Evolutionary conservation across 1,139 yeast species (phyloP).

Genomic region (Taphrina betulina): DNA sequence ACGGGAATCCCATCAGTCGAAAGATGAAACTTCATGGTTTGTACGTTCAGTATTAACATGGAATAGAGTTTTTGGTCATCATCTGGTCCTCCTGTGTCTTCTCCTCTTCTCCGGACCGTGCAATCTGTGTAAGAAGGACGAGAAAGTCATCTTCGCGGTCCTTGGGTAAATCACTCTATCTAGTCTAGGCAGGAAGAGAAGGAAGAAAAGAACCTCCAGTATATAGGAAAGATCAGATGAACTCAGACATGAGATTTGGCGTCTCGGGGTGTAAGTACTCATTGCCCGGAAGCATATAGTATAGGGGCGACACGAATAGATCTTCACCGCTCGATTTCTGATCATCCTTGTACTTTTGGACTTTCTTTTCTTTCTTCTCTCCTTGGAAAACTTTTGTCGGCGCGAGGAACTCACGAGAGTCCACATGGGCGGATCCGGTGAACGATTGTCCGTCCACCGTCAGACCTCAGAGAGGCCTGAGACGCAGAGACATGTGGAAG

Average conservation of each 20-base stretch:
- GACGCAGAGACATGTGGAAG: no score
- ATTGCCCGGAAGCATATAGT: constrained; percentile 25
- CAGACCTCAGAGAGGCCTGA: no score
- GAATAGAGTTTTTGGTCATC: constrained; percentile 29
- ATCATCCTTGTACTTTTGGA: background rate
- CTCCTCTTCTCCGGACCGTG: background rate
- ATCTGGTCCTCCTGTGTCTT: constrained; percentile 4
- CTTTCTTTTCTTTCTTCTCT: background rate
- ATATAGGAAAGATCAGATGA: background rate
- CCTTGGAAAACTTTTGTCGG: background rate
- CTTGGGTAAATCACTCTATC: no score
- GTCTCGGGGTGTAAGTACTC: constrained; percentile 31
- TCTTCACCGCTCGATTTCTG: constrained; percentile 7
- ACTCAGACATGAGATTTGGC: constrained; percentile 29
- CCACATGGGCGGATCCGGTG: background rate
- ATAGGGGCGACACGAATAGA: constrained; percentile 28
- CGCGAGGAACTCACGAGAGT: background rate
- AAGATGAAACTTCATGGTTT: constrained; percentile 22
- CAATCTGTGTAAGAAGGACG: no score
- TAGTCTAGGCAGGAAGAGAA: no score
- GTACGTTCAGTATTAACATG: constrained; percentile 29
- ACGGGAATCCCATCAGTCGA: constrained; percentile 20
- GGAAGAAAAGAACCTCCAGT: constrained; percentile 3
- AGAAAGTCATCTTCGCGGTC: no score
- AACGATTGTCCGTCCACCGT: no score